Conservation (phyloP, 2,329 filamentous ascomycete genomes). For the Trichoderma guizhouense region DNA sequence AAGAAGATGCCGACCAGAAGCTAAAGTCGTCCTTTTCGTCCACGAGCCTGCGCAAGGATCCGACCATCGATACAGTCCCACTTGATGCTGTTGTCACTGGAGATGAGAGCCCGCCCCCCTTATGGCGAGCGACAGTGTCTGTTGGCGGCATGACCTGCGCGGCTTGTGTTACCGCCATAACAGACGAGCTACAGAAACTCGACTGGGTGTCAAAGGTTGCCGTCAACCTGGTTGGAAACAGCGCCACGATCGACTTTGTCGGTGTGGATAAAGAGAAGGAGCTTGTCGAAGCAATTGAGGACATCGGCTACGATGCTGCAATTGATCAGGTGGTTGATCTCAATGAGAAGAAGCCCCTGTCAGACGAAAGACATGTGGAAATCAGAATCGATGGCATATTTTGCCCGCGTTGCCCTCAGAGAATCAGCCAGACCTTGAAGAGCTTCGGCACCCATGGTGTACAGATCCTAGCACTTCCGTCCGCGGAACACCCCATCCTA, state of each 20-base stretch:
- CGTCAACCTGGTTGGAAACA: constrained; percentile 66
- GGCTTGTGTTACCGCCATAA: constrained; percentile 63
- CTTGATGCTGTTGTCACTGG: constrained; percentile 20
- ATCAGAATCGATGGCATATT: constrained; percentile 70
- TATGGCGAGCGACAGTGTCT: constrained; percentile 52
- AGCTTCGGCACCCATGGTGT: constrained; percentile 50
- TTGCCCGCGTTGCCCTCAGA: constrained; percentile 66
- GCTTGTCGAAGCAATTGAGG: constrained; percentile 50
- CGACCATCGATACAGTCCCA: neutral
- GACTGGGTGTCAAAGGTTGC: constrained; percentile 56
- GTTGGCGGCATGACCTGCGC: constrained; percentile 73
- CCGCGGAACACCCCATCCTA: constrained; percentile 62
- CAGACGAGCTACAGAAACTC: constrained; percentile 52
- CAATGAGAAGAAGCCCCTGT: constrained; percentile 39
- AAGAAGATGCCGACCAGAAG: neutral
- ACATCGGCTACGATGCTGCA: constrained; percentile 63
- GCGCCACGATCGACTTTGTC: constrained; percentile 57
- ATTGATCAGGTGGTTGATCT: constrained; percentile 49
- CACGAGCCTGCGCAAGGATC: neutral
- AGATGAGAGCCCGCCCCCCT: constrained; percentile 13
- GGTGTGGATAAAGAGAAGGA: constrained; percentile 32
- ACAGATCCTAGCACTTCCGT: constrained; percentile 52
- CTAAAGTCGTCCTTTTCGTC: constrained; percentile 11
- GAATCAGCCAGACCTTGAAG: constrained; percentile 52
- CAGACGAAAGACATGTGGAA: constrained; percentile 54